These are phyloP conservation scores for Niveomyces coronatus DNA, from an alignment of 2,329 filamentous ascomycete species.

Conservation along the genomic window DNA sequence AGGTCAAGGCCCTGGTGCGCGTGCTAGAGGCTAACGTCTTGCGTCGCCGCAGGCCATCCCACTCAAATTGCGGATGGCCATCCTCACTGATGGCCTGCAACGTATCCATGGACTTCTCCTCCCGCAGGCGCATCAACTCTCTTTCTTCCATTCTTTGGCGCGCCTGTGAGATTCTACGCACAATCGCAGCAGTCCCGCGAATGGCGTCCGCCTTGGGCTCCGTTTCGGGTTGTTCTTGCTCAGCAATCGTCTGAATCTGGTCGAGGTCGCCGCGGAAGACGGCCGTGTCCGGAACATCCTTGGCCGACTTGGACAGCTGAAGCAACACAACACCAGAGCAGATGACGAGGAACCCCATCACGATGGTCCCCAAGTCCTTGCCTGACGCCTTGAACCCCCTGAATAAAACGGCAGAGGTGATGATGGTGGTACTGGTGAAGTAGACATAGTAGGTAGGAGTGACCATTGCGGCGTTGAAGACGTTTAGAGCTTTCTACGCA, in stretches of 20 bases:
- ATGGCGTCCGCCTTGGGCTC: slow-evolving; percentile 96
- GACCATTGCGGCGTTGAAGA: slow-evolving; percentile 94
- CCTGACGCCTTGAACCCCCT: slow-evolving; percentile 84
- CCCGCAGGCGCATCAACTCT: slow-evolving; percentile 67
- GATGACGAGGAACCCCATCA: slow-evolving; percentile 89
- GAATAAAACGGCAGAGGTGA: slow-evolving; percentile 87
- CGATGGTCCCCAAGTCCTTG: slow-evolving; percentile 73
- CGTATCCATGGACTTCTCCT: slow-evolving; percentile 62
- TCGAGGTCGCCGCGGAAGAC: slow-evolving; percentile 89
- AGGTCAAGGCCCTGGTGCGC: slow-evolving; percentile 9
- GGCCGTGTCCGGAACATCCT: slow-evolving; percentile 88
- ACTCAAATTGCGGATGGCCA: slow-evolving; percentile 62
- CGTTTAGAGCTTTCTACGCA: slow-evolving; percentile 91
- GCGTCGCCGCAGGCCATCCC: slow-evolving; percentile 79
- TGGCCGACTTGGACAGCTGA: slow-evolving; percentile 95
- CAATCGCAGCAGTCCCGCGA: slow-evolving; percentile 77
- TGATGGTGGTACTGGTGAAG: slow-evolving; percentile 91
- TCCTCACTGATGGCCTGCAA: slow-evolving; percentile 71
- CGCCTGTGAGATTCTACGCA: slow-evolving; percentile 68
- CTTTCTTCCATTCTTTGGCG: slow-evolving; percentile 70
- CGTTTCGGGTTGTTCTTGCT: slow-evolving; percentile 90
- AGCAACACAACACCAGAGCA: slow-evolving; percentile 86
- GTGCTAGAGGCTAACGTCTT: slow-evolving; percentile 36
- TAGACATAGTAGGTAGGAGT: slow-evolving; percentile 98
- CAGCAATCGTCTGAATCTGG: slow-evolving; percentile 88